These are phyloP conservation scores for Gossypium davidsonii DNA, from an alignment of 441 rosid species.

Conservation along the genomic window DNA sequence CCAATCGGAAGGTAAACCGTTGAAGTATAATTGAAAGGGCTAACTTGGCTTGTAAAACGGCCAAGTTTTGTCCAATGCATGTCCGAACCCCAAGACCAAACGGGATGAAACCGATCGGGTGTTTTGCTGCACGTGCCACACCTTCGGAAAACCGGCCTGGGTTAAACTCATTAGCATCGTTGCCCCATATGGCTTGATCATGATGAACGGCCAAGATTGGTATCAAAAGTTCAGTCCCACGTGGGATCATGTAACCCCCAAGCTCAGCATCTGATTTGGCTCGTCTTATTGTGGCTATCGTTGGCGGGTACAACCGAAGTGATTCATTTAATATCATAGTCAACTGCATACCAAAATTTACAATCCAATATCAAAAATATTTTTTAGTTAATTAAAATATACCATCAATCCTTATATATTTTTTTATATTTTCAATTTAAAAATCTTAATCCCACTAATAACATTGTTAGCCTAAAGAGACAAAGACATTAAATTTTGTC, in stretches of 20 bases:
- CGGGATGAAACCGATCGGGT: constrained; percentile 70
- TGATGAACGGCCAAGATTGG: constrained; percentile 89
- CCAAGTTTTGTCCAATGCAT: constrained; percentile 90
- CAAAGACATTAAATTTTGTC: constrained; percentile 22
- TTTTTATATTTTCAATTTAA: no score
- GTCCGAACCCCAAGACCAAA: constrained; percentile 80
- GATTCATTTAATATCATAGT: constrained; percentile 78
- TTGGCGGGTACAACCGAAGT: constrained; percentile 76
- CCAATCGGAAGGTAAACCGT: constrained; percentile 63
- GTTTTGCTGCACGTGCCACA: constrained; percentile 66
- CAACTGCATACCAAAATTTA: constrained; percentile 40
- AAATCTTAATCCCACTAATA: no score
- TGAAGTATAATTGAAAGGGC: constrained; percentile 61
- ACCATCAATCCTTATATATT: no score
- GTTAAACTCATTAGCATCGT: constrained; percentile 78
- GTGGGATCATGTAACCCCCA: constrained; percentile 71
- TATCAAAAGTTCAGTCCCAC: constrained; percentile 79
- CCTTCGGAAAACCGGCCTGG: constrained; percentile 69
- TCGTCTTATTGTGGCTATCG: constrained; percentile 77
- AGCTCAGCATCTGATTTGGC: constrained; percentile 59
- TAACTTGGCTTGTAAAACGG: constrained; percentile 75
- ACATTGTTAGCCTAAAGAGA: constrained; percentile 9
- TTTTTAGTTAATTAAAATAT: no score
- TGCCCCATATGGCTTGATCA: constrained; percentile 82
- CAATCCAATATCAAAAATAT: no score